These are phyloP conservation scores for Chiua sp. DNA, from an alignment of 1,284 basidiomycete genomes.

Conservation along the genomic window DNA sequence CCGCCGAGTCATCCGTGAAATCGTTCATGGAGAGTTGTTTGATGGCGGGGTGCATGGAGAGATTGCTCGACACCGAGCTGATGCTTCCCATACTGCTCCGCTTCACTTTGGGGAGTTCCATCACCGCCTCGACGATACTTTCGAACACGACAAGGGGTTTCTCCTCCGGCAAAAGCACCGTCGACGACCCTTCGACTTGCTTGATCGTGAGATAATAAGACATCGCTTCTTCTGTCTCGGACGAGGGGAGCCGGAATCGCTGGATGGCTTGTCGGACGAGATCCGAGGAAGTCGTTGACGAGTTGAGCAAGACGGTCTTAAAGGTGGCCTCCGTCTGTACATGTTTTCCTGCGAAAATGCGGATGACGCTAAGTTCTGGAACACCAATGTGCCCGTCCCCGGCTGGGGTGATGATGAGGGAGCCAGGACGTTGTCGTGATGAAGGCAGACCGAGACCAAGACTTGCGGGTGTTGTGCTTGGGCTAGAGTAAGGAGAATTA, in stretches of 20 bases:
- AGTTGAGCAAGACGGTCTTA: constrained; percentile 95
- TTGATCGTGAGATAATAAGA: constrained; percentile 95
- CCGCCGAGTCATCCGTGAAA: constrained; percentile 95
- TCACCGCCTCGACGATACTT: constrained; percentile 76
- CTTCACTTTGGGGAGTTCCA: constrained; percentile 87
- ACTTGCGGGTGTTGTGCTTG: constrained; percentile 39
- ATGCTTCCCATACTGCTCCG: constrained; percentile 93
- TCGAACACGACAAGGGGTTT: constrained; percentile 90
- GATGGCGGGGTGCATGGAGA: constrained; percentile 94
- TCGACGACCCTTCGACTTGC: constrained; percentile 86
- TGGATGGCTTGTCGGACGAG: constrained; percentile 93
- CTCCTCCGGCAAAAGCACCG: constrained; percentile 72
- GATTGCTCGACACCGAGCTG: constrained; percentile 88
- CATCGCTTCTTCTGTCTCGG: constrained; percentile 54
- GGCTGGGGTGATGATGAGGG: constrained; percentile 66
- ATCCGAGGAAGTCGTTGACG: constrained; percentile 82
- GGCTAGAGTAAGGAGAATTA: constrained; percentile 47
- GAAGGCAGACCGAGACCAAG: constrained; percentile 57
- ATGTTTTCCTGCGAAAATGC: constrained; percentile 91
- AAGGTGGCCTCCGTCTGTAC: constrained; percentile 94
- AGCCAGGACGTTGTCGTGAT: constrained; percentile 68
- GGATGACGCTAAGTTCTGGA: constrained; percentile 91
- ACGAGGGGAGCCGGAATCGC: constrained; percentile 82
- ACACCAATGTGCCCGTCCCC: constrained; percentile 68
- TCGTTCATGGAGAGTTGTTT: constrained; percentile 94